A percentile compares a stretch with the other conserved stretches of the same genome.
These are phyloP conservation scores for Aspergillus sp. DNA, from an alignment of 2,329 filamentous ascomycete species.

Conservation along the genomic window DNA sequence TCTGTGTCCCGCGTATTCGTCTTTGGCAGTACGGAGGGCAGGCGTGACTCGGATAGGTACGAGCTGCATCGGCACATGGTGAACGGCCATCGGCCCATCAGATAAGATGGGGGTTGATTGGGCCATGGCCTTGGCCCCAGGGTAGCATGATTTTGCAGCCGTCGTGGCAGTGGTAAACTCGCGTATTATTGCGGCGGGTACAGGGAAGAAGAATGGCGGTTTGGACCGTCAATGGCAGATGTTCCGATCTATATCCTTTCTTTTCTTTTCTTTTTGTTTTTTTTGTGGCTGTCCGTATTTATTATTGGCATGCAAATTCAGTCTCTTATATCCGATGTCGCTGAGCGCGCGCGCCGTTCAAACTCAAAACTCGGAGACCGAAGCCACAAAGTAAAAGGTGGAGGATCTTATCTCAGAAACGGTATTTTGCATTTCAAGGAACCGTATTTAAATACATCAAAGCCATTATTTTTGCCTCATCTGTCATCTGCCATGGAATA, in stretches of 20 bases:
- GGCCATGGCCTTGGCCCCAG: not conserved
- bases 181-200: not conserved
- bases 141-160: no score
- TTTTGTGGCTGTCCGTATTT: no score
- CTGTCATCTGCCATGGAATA: no score
- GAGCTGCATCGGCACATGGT: not conserved
- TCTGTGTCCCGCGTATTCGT: not conserved
- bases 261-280: no score
- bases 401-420: slow-evolving; percentile 19
- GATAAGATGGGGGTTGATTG: slow-evolving; percentile 1
- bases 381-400: no score
- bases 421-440: not conserved
- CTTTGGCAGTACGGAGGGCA: not conserved
- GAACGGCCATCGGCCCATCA: not conserved
- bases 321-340: slow-evolving; percentile 13
- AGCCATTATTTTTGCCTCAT: no score
- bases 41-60: not conserved
- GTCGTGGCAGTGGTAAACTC: no score
- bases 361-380: slow-evolving; percentile 8
- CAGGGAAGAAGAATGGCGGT: not conserved
- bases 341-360: slow-evolving; percentile 1
- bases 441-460: not conserved
- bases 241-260: not conserved
- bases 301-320: not conserved
- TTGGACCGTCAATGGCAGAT: not conserved